phyloP scores from a whole-genome alignment of 495 filamentous ascomycete genomes.

The Aspergillus nanangensis region DNA sequence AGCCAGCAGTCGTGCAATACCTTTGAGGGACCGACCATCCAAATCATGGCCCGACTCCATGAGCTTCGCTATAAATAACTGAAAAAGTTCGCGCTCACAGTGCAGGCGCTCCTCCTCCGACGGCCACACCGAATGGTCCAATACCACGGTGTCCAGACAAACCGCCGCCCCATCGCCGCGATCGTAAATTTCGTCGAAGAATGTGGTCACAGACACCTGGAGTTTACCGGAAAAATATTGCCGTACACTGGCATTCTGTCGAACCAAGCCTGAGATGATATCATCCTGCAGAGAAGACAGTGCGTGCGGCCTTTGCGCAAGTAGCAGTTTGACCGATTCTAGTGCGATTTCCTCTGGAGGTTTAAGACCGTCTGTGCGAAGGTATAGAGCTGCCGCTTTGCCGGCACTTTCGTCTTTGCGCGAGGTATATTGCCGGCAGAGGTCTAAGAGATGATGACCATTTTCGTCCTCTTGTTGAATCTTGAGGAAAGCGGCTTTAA shows the following conservation, averaged over 20 bases:
- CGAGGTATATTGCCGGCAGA: slow-evolving; percentile 50
- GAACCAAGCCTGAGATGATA: slow-evolving; percentile 56
- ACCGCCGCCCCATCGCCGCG: slow-evolving; percentile 59
- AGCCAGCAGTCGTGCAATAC: slow-evolving; percentile 57
- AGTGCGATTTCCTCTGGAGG: slow-evolving; percentile 48
- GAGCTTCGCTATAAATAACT: slow-evolving; percentile 59
- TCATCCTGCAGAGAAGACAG: slow-evolving; percentile 47
- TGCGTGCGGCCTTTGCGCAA: slow-evolving; percentile 36
- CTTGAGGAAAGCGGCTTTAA: slow-evolving; percentile 49
- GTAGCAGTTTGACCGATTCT: slow-evolving; percentile 51
- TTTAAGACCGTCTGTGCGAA: slow-evolving; percentile 49
- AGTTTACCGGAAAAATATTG: slow-evolving; percentile 49
- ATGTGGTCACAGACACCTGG: slow-evolving; percentile 43
- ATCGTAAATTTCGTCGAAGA: slow-evolving; percentile 55
- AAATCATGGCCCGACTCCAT: slow-evolving; percentile 58
- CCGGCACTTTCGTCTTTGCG: slow-evolving; percentile 51
- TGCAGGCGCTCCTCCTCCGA: slow-evolving; percentile 42
- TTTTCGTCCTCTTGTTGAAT: slow-evolving; percentile 48
- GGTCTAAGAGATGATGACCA: slow-evolving; percentile 43
- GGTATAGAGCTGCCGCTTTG: slow-evolving; percentile 50
- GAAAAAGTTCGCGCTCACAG: slow-evolving; percentile 60
- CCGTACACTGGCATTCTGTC: slow-evolving; percentile 51
- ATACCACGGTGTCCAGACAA: slow-evolving; percentile 50
- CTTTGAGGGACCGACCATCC: slow-evolving; percentile 56
- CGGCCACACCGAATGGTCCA: slow-evolving; percentile 56